Conservation (phyloP, 164 flowering plant genomes). For the Tinospora cordifolia region DNA sequence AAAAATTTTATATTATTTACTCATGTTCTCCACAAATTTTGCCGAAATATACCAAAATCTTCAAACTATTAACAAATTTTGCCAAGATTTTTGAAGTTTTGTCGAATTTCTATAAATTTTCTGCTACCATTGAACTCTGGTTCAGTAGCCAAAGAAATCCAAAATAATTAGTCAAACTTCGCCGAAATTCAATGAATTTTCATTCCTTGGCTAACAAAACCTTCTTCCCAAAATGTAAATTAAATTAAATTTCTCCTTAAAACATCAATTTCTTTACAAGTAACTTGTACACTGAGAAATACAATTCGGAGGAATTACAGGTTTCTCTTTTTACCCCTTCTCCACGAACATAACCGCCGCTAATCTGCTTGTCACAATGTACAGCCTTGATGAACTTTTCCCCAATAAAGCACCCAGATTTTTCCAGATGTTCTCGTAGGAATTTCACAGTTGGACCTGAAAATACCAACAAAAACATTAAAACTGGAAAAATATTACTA, state of each 20-base stretch:
- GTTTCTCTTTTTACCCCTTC: conserved; percentile 47
- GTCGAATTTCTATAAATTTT: too few relatives aligned
- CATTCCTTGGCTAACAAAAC: too few relatives aligned
- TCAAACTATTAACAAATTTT: too few relatives aligned
- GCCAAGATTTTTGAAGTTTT: too few relatives aligned
- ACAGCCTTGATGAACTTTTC: conserved; percentile 69
- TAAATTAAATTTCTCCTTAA: background rate
- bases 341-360: conserved; percentile 69
- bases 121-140: too few relatives aligned
- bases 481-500: background rate
- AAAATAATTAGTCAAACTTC: too few relatives aligned
- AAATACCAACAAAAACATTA: conserved; percentile 6
- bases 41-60: too few relatives aligned
- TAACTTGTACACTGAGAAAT: too few relatives aligned
- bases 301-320: background rate
- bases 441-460: conserved; percentile 78
- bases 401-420: conserved; percentile 58
- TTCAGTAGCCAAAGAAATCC: too few relatives aligned
- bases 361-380: conserved; percentile 35
- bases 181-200: too few relatives aligned
- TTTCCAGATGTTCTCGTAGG: conserved; percentile 64
- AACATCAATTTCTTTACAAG: background rate
- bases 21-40: too few relatives aligned
- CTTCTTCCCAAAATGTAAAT: background rate
- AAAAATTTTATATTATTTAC: too few relatives aligned